These are phyloP conservation scores for Tricharina praecox DNA, from an alignment of 495 filamentous ascomycete species.

Conservation along the genomic window DNA sequence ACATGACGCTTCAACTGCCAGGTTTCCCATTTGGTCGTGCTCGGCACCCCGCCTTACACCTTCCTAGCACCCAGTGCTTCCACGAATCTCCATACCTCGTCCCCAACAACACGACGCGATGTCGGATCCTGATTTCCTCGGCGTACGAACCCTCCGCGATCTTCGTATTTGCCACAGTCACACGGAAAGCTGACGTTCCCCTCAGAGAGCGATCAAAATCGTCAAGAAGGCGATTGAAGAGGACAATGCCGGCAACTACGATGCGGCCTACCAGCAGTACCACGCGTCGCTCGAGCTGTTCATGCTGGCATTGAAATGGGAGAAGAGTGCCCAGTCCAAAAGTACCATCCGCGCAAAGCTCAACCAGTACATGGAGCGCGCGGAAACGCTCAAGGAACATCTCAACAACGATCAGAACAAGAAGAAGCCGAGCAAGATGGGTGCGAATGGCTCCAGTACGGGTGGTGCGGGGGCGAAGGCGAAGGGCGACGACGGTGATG, in stretches of 20 bases:
- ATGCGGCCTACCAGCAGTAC: constrained; percentile 88
- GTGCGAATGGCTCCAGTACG: constrained; percentile 66
- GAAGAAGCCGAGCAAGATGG: constrained; percentile 66
- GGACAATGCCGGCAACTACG: constrained; percentile 89
- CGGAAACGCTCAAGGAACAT: constrained; percentile 90
- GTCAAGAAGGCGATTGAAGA: constrained; percentile 95
- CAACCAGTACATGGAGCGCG: constrained; percentile 92
- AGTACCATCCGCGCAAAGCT: constrained; percentile 90
- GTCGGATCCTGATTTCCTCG: constrained; percentile 95
- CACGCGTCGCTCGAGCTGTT: constrained; percentile 87
- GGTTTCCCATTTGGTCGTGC: no score
- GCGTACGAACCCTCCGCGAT: constrained; percentile 24
- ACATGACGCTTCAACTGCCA: no score
- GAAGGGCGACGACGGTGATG: constrained; percentile 38
- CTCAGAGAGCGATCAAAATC: constrained; percentile 60
- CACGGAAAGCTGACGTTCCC: constrained; percentile 7
- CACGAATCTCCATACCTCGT: background rate
- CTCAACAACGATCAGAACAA: constrained; percentile 59
- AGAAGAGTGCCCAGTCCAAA: constrained; percentile 91
- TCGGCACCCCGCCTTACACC: no score
- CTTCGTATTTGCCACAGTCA: background rate
- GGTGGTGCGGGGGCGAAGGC: constrained; percentile 44
- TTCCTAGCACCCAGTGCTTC: no score
- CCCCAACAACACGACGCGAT: constrained; percentile 32
- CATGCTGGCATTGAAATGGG: constrained; percentile 94